Base-by-base conservation (phyloP, 257 asterid species). In the Eucommia ulmoides region DNA sequence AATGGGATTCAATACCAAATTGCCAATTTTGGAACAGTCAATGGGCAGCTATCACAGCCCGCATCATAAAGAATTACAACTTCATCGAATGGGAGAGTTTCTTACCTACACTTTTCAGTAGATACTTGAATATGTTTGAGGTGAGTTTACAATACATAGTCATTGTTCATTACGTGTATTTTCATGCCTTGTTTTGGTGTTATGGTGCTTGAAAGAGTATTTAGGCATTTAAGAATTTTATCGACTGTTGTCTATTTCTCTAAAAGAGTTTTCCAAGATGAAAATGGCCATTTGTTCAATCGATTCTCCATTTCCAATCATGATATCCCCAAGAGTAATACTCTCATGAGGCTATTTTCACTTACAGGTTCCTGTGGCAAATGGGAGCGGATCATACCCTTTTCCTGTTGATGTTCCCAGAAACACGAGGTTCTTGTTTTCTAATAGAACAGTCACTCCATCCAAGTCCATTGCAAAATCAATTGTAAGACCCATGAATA, bases 11-110 rank as follows among this genome's bases (percentile, higher is more conserved):
- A 50, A 70, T 83, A 65, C 93, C 99, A 56, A 86, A 81, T 66
- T 80, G 93, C 69, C 96, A 76, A 66, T 91, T 86, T 52, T 91
- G 96, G 99, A 86, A 83, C 77, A 72, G 93, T 66, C 99, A 91
- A 69, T 91, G 99, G 99, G 86, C 93, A 22, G 81, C 99, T 48
- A 59, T 91, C 55, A 80, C 84, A 56, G 93, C 99, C 49, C 96
- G 99, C 64, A 84, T 91, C 44, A 75, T 91, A 71, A 91, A 83
- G 79, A 80, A 72, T 77, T 77, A 70, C 64, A 70, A 59, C 62
- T 71, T 59, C 66, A 70, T 75, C 61, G 87, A 75, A 66, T 91
- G 95, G 96, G 96, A 81, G 52, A 54, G 51, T 53, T 68, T 72
- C 73, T 56, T 81, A 66, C 84, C 94, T 22, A 81, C 63, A 58